phyloP scores from a whole-genome alignment of 2,329 filamentous ascomycete genomes.

The Colletotrichum godetiae region DNA sequence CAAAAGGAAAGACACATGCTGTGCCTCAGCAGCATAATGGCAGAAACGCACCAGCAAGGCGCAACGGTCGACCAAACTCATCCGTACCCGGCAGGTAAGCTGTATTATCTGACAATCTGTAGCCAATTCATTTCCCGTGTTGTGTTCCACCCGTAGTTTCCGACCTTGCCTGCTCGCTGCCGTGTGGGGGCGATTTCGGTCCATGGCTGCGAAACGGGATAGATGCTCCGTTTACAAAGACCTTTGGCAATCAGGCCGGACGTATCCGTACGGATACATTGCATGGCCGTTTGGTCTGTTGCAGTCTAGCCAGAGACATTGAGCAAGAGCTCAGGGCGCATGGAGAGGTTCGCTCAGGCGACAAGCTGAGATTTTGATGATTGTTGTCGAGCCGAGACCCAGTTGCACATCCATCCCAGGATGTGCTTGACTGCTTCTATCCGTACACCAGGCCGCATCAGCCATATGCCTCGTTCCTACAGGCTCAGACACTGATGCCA shows the following conservation, averaged over 20 bases:
- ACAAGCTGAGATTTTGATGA: too few relatives aligned
- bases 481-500: neutral
- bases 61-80: neutral
- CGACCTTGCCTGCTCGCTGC: constrained; percentile 9
- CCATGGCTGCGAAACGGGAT: constrained; percentile 15
- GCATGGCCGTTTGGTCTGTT: neutral
- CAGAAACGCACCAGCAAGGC: neutral
- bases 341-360: too few relatives aligned
- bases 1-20: neutral
- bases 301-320: too few relatives aligned
- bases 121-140: constrained; percentile 7
- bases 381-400: too few relatives aligned
- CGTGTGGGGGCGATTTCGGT: constrained; percentile 3
- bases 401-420: too few relatives aligned
- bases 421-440: too few relatives aligned
- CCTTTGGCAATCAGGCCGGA: neutral
- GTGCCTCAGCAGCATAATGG: constrained; percentile 4
- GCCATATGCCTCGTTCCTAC: neutral
- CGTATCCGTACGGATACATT: neutral
- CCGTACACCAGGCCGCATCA: neutral
- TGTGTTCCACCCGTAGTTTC: neutral
- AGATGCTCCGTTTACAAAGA: constrained; percentile 2
- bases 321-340: too few relatives aligned
- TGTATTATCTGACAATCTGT: neutral
- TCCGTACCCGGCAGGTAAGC: neutral